Conservation (phyloP, 1,284 basidiomycete species). For the Neotropicomus parvogracilis region DNA sequence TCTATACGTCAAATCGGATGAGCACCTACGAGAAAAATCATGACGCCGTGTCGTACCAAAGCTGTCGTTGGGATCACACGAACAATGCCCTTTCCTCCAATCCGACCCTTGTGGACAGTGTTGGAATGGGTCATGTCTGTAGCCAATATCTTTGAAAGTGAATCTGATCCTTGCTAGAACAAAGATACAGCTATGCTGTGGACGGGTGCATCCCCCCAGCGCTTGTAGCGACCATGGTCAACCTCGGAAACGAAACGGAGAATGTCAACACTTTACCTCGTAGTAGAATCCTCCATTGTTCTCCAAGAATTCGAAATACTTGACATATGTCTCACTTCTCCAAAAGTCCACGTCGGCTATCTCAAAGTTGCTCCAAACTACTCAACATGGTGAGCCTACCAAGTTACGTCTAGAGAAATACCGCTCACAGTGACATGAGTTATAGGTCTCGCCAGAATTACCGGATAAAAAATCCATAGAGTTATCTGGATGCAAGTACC, state of each 20-base stretch:
- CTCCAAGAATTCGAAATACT: slow-evolving; percentile 79
- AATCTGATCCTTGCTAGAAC: slow-evolving; percentile 67
- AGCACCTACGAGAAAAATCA: slow-evolving; percentile 4
- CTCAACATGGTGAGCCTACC: background rate
- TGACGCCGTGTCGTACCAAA: slow-evolving; percentile 41
- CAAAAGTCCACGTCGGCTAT: slow-evolving; percentile 83
- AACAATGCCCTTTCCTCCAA: slow-evolving; percentile 47
- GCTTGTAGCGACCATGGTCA: slow-evolving; percentile 34
- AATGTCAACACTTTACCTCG: slow-evolving; percentile 46
- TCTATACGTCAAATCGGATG: slow-evolving; percentile 31
- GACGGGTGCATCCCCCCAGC: slow-evolving; percentile 87
- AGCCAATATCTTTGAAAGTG: slow-evolving; percentile 64
- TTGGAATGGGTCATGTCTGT: slow-evolving; percentile 56
- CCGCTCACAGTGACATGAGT: slow-evolving; percentile 75
- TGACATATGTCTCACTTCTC: slow-evolving; percentile 70
- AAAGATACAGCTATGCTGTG: slow-evolving; percentile 78
- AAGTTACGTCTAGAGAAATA: background rate
- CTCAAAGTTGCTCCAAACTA: slow-evolving; percentile 85
- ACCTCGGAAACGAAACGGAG: background rate
- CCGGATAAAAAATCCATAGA: slow-evolving; percentile 75
- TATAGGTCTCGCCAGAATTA: slow-evolving; percentile 67
- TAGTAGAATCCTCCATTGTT: slow-evolving; percentile 81
- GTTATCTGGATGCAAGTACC: slow-evolving; percentile 68
- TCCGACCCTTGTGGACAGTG: slow-evolving; percentile 57
- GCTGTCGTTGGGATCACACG: slow-evolving; percentile 45